These are phyloP conservation scores for Fusarium oxysporum DNA, from an alignment of 2,329 filamentous ascomycete genomes.

Conservation along the genomic window DNA sequence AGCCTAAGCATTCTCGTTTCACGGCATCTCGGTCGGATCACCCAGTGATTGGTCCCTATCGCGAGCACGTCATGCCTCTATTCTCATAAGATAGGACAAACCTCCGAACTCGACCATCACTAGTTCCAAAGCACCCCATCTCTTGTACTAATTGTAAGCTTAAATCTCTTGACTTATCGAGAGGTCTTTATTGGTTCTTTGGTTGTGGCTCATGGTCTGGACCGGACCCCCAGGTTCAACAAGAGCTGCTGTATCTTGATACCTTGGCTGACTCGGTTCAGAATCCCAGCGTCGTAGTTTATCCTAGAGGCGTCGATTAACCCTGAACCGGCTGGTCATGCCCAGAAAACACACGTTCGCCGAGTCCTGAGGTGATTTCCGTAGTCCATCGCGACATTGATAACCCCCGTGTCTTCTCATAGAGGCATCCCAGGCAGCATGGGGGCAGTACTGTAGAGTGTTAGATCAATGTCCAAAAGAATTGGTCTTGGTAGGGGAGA, in stretches of 20 bases:
- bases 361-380: slow-evolving; percentile 41
- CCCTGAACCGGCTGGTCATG: not conserved
- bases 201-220: slow-evolving; percentile 2
- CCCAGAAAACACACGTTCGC: slow-evolving; percentile 2
- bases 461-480: not conserved
- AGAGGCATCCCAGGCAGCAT: not conserved
- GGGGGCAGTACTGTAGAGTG: not conserved
- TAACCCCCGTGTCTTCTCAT: slow-evolving; percentile 2
- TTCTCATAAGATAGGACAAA: slow-evolving; percentile 21
- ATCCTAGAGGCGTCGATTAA: not conserved
- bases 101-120: slow-evolving; percentile 13
- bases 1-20: not conserved
- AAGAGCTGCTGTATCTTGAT: not conserved
- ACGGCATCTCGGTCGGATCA: slow-evolving; percentile 38
- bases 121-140: not conserved
- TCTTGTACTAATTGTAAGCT: not conserved
- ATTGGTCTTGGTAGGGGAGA: not conserved
- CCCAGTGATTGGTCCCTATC: slow-evolving; percentile 36
- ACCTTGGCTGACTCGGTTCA: not conserved
- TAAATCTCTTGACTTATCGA: slow-evolving; percentile 29
- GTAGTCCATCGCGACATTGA: slow-evolving; percentile 43
- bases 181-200: slow-evolving; percentile 30
- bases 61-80: slow-evolving; percentile 40
- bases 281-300: not conserved
- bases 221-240: not conserved